phyloP scores from a whole-genome alignment of 306 rosid genomes.

The Dryas octopetala region DNA sequence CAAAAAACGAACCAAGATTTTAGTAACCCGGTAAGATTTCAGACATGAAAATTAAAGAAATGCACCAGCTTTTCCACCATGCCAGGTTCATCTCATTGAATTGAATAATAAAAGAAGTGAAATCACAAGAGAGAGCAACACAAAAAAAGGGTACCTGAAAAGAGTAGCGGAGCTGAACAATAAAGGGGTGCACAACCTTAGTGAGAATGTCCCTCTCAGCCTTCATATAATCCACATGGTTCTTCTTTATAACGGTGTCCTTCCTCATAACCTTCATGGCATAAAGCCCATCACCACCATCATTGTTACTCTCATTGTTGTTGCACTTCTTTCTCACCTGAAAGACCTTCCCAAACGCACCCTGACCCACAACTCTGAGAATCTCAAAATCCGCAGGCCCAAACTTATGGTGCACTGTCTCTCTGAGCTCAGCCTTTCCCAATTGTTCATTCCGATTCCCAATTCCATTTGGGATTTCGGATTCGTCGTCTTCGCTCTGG shows the following conservation, averaged over 20 bases:
- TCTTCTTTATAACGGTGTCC: constrained; percentile 80
- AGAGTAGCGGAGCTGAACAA: constrained; percentile 89
- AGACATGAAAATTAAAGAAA: neutral
- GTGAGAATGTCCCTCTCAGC: constrained; percentile 97
- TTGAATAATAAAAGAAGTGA: neutral
- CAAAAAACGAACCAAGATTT: neutral
- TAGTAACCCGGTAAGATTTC: neutral
- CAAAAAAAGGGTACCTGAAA: constrained; percentile 51
- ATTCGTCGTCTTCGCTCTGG: constrained; percentile 38
- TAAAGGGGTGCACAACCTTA: constrained; percentile 78
- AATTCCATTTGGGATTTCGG: constrained; percentile 4
- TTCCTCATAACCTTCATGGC: constrained; percentile 98
- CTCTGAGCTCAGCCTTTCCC: constrained; percentile 6
- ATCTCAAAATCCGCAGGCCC: constrained; percentile 81
- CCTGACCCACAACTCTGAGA: constrained; percentile 75
- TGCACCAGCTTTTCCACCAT: neutral
- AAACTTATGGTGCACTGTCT: constrained; percentile 36
- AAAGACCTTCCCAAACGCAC: constrained; percentile 93
- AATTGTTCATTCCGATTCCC: constrained; percentile 15
- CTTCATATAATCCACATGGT: constrained; percentile 90
- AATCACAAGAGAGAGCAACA: neutral
- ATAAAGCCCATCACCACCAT: constrained; percentile 52
- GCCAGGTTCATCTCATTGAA: neutral
- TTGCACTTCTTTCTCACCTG: constrained; percentile 55
- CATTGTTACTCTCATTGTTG: constrained; percentile 2